A percentile compares a stretch with the other conserved stretches of the same genome.
These are phyloP conservation scores for Fagopyrum tataricum DNA, from an alignment of 148 eudicot genomes.

Conservation along the genomic window DNA sequence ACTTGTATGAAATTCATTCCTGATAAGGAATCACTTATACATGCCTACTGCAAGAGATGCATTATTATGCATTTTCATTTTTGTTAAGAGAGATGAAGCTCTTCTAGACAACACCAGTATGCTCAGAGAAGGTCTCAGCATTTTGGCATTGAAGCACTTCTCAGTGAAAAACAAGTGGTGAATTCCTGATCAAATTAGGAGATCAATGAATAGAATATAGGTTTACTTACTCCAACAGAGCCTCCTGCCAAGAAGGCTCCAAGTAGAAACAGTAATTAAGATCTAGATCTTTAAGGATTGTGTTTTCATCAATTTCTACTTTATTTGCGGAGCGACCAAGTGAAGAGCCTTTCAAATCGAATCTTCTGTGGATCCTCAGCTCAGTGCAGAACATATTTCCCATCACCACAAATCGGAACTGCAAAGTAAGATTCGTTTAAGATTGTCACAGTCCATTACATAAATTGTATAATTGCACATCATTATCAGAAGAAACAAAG, in stretches of 20 bases:
- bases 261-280: conserved; percentile 78
- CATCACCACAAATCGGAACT: conserved; percentile 99
- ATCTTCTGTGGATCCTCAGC: conserved; percentile 91
- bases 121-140: neutral
- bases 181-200: neutral
- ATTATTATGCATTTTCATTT: neutral
- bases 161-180: neutral
- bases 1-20: neutral
- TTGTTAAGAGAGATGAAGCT: neutral
- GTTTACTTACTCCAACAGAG: conserved; percentile 59
- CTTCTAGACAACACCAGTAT: neutral
- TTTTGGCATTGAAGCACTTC: neutral
- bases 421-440: conserved; percentile 24
- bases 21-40: neutral
- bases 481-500: neutral
- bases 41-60: neutral
- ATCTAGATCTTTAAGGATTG: conserved; percentile 95
- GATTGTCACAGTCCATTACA: neutral
- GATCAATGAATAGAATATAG: neutral
- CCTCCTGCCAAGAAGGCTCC: conserved; percentile 91
- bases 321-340: conserved; percentile 88
- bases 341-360: conserved; percentile 92
- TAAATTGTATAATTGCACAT: neutral
- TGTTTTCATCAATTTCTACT: conserved; percentile 92
- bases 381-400: conserved; percentile 99